A percentile compares a stretch with the other conserved stretches of the same genome.
Conservation (phyloP, 1,139 yeast species). For the Kluyveromyces marxianus region DNA sequence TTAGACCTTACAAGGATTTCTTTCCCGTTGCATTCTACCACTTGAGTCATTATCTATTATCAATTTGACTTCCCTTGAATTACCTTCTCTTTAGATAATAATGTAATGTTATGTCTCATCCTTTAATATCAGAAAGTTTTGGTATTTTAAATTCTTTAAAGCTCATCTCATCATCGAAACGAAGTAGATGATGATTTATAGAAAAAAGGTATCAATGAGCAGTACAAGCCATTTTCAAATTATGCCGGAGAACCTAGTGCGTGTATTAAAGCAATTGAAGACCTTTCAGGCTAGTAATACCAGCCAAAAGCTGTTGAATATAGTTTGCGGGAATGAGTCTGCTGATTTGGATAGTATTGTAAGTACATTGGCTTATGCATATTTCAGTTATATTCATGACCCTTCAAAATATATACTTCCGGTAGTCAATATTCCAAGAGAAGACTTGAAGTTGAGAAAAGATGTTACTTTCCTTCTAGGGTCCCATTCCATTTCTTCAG, state of each 20-base stretch:
- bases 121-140: too few relatives aligned
- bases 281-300: slow-evolving; percentile 4
- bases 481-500: slow-evolving; percentile 41
- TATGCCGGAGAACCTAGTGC: slow-evolving; percentile 2
- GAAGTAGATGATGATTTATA: neutral
- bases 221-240: neutral
- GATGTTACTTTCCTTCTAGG: slow-evolving; percentile 56
- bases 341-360: slow-evolving; percentile 83
- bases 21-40: slow-evolving; percentile 11
- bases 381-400: slow-evolving; percentile 35
- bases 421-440: slow-evolving; percentile 59
- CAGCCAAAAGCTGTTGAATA: slow-evolving; percentile 19
- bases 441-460: slow-evolving; percentile 59
- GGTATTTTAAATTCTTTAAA: neutral
- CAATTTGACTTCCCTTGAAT: neutral
- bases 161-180: neutral
- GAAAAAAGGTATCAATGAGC: too few relatives aligned
- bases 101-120: too few relatives aligned
- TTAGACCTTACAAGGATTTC: slow-evolving; percentile 21
- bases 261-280: slow-evolving; percentile 11
- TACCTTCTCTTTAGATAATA: neutral
- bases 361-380: slow-evolving; percentile 65
- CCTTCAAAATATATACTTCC: slow-evolving; percentile 42
- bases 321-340: slow-evolving; percentile 82
- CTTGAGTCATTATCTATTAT: slow-evolving; percentile 18